Evolutionary conservation across 2,329 filamentous ascomycete species (phyloP), one percentile per base, ranked within the genome.

Genomic region (Davidsoniella virescens): DNA sequence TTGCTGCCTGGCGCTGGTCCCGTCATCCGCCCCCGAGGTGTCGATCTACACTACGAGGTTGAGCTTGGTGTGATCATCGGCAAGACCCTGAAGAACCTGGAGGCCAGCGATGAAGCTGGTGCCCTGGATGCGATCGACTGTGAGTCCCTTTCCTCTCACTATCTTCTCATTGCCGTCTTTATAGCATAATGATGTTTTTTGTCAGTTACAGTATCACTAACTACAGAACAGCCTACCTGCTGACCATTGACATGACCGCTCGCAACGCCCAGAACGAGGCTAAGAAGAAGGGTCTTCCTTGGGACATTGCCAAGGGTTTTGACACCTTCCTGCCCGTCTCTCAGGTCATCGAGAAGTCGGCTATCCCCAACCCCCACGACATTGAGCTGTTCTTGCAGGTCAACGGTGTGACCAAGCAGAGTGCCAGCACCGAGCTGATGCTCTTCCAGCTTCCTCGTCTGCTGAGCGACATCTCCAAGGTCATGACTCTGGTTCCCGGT

Each of bases 161-260:
- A 42, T 23, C 18, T 54, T 9, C 20, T 52, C 40, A 20, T 25
- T 14, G 14, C 46, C 33, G 20, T 33, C 29, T 33, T 33, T 12
- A 12, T 33, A 33, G 29, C 12, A 33, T 4, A 12, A 33, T 9
- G 12, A 33, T 4, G 20, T 23, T 23, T 23, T 23, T 23, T 23
- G 20, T 23, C 20, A 23, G 29, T 12, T 33, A 12, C 29, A 33
- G 29, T 33, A 39, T 33, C 20, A 38, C 25, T 42, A 36, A 47
- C 25, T 26, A 7, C 20, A 12, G 8, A 25, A 17, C 54, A 87
- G 85, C 78, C 60, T 98, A 96, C 65, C 76, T 90, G 56, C 73
- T 96, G 44, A 80, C 84, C 58, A 95, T 98, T 60, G 92, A 98
- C 67, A 93, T 98, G 86, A 98, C 92, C 8, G 92, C 84, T 1